phyloP scores from a whole-genome alignment of 225 moss, liverwort and hornwort genomes.

The Sphagnum tenellum region DNA sequence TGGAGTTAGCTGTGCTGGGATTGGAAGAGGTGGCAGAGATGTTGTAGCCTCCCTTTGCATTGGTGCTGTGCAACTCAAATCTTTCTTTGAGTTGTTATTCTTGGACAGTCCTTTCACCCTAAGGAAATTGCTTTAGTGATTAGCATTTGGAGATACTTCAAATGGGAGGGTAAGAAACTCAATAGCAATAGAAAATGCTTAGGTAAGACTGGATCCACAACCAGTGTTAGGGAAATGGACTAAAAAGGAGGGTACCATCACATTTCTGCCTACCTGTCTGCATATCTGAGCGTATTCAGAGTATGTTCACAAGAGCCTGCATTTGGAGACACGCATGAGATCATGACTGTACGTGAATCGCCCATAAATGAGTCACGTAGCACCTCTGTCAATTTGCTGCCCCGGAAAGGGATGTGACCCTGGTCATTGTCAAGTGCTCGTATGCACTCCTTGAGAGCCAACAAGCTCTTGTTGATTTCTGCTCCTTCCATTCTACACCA shows the following conservation, averaged over 20 bases:
- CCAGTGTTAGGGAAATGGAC: background rate
- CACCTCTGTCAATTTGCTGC: conserved; percentile 97
- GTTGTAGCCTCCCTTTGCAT: conserved; percentile 69
- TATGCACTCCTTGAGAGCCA: conserved; percentile 98
- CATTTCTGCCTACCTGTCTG: conserved; percentile 57
- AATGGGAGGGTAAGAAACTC: conserved; percentile 1
- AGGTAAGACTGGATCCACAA: background rate
- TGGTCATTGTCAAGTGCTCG: conserved; percentile 99
- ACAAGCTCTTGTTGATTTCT: conserved; percentile 97
- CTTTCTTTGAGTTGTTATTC: conserved; percentile 75
- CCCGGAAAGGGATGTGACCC: conserved; percentile 93
- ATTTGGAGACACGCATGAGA: conserved; percentile 98
- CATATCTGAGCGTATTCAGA: conserved; percentile 95
- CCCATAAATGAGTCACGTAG: conserved; percentile 97
- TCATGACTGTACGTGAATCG: conserved; percentile 98
- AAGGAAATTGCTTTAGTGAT: conserved; percentile 2
- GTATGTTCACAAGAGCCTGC: conserved; percentile 99
- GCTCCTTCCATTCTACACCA: conserved; percentile 90
- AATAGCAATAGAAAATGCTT: background rate
- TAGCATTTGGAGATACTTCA: background rate
- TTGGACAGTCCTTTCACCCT: conserved; percentile 96
- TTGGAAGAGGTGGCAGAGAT: conserved; percentile 56
- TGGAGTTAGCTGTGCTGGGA: conserved; percentile 47
- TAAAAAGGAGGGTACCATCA: background rate
- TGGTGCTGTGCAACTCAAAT: conserved; percentile 25